Evolutionary conservation across 192 early-diverging fungal genomes (phyloP), one percentile per base, ranked within the genome.

Genomic region (Phlyctochytrium bullatum): DNA sequence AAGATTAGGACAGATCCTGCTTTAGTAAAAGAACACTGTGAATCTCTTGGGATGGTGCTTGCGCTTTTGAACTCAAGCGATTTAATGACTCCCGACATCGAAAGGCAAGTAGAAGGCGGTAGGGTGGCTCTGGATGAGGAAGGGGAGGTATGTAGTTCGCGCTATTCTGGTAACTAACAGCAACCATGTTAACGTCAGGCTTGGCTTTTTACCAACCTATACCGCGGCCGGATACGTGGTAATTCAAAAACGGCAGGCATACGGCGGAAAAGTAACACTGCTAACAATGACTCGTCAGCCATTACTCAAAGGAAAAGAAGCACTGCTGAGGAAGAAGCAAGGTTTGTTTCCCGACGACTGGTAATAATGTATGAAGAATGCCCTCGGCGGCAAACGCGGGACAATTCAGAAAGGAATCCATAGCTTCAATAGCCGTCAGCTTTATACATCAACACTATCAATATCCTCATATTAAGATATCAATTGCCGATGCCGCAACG

Each of bases 11-110:
- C 78, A 3, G 81, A 83, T 52, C 81, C 81, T 0, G 31, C 32
- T 0, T 33, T 78, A 25, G 65, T 52, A 25, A 61, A 70, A 30
- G 36, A 71, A 2, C 75, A 80, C 63, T 58, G 75, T 56, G 50
- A 78, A 24, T 62, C 71, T 27, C 52, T 82, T 1, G 74, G 64
- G 17, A 64, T 73, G 63, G 58, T 83, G 16, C 32, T 76, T 25
- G 52, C 64, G 34, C 52, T 83, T 1, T 52, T 83, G 60, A 65
- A 52, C 3, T 74, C 76, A 14, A 73, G 61, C 34, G 73, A 83
- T 52, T 62, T 83, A 33, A 36, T 83, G 54, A 69, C 78, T 17
- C 81, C 81, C n/a, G 81, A 83, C 67, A 57, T 83, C 65, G 76
- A 80, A 60, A 62, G 62, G 24, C 68, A 69, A 28, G 54, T 57